Percentiles rank a stretch among this genome's conserved stretches.
Evolutionary conservation across 2,329 filamentous ascomycete species (phyloP).

Genomic region (Teratosphaeria viscida): DNA sequence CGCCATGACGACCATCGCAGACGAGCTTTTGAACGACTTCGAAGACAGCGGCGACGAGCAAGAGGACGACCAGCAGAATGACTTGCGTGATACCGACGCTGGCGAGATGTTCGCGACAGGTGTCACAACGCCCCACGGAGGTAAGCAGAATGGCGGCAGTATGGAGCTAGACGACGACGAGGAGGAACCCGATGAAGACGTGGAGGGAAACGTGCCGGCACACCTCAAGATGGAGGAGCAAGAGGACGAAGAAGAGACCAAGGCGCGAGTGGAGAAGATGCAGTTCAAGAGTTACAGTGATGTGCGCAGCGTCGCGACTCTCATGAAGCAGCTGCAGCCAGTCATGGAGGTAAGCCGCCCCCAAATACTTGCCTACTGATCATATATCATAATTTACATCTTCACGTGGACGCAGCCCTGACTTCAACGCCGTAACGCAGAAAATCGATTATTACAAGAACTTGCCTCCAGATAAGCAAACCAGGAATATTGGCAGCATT

Average conservation of each 20-base stretch:
- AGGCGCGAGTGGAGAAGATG: slow-evolving; percentile 75
- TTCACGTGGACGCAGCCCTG: slow-evolving; percentile 52
- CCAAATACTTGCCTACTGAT: slow-evolving; percentile 25
- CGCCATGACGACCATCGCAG: slow-evolving; percentile 77
- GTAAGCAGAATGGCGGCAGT: slow-evolving; percentile 1
- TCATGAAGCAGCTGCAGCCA: slow-evolving; percentile 74
- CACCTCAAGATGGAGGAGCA: slow-evolving; percentile 38
- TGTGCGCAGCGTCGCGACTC: slow-evolving; percentile 64
- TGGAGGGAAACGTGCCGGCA: slow-evolving; percentile 18
- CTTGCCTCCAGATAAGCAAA: slow-evolving; percentile 53
- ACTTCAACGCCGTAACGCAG: slow-evolving; percentile 52
- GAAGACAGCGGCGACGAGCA: slow-evolving; percentile 70
- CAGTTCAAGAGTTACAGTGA: slow-evolving; percentile 63
- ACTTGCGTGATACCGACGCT: neutral
- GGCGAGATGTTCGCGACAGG: slow-evolving; percentile 1
- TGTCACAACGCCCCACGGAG: slow-evolving; percentile 1
- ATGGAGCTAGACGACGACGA: slow-evolving; percentile 14
- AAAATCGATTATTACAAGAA: slow-evolving; percentile 71
- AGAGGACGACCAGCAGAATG: slow-evolving; percentile 22
- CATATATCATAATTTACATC: slow-evolving; percentile 48
- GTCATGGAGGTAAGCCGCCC: slow-evolving; percentile 63
- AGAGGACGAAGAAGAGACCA: slow-evolving; percentile 58
- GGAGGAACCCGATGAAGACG: slow-evolving; percentile 10
- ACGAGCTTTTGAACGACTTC: slow-evolving; percentile 86
- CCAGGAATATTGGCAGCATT: slow-evolving; percentile 64